phyloP scores from a whole-genome alignment of 306 rosid species.

The Acacia crassicarpa region DNA sequence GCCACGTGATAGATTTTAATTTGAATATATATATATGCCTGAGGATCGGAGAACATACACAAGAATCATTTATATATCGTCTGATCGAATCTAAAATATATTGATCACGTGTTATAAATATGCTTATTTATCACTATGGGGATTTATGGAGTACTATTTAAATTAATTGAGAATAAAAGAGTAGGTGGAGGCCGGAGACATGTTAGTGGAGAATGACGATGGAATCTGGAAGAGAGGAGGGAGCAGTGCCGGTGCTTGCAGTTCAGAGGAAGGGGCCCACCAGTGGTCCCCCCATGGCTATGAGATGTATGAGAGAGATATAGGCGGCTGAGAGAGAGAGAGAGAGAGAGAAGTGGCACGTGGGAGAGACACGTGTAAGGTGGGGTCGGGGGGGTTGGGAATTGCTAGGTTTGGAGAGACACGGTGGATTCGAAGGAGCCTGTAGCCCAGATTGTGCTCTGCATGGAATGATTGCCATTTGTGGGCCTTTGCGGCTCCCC shows the following conservation, averaged over 20 bases:
- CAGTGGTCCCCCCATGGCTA: background rate
- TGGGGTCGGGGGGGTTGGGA: background rate
- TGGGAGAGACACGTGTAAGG: background rate
- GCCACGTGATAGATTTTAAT: too few relatives aligned
- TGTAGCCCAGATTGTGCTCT: conserved; percentile 44
- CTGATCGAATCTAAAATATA: too few relatives aligned
- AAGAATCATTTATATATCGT: too few relatives aligned
- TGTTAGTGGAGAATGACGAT: background rate
- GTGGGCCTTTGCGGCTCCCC: background rate
- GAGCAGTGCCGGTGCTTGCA: background rate
- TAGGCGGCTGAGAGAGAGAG: conserved; percentile 38
- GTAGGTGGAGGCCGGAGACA: background rate
- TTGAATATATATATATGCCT: too few relatives aligned
- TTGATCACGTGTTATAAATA: too few relatives aligned
- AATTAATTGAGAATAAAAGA: too few relatives aligned
- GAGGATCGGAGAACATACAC: too few relatives aligned
- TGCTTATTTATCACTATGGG: too few relatives aligned
- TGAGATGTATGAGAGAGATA: background rate
- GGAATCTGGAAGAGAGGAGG: background rate
- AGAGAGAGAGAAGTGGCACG: conserved; percentile 17
- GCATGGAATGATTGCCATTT: conserved; percentile 27
- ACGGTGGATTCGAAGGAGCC: conserved; percentile 44
- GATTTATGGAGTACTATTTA: too few relatives aligned
- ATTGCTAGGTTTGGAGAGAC: conserved; percentile 36
- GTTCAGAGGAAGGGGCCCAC: background rate